A percentile compares a stretch with the other conserved stretches of the same genome.
phyloP scores from a whole-genome alignment of 2,329 filamentous ascomycete genomes.

The Neofusicoccum parvum region DNA sequence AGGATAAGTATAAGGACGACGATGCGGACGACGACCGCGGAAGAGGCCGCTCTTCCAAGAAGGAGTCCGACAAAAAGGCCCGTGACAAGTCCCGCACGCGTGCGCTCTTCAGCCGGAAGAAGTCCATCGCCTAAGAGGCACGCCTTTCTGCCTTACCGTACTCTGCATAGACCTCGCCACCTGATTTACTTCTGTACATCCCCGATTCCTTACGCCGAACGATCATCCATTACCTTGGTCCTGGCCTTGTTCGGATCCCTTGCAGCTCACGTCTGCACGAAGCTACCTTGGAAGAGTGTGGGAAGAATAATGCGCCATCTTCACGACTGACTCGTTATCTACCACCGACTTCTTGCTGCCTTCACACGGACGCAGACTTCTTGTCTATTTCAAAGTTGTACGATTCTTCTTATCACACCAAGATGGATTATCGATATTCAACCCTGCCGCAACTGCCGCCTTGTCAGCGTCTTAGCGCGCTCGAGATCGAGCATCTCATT shows the following conservation, averaged over 20 bases:
- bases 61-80: conserved; percentile 59
- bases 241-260: background rate
- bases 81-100: conserved; percentile 77
- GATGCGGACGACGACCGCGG: conserved; percentile 36
- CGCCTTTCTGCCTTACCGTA: background rate
- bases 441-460: background rate
- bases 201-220: background rate
- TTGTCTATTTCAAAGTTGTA: background rate
- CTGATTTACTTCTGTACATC: conserved; percentile 2
- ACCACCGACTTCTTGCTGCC: background rate
- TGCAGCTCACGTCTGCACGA: background rate
- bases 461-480: background rate
- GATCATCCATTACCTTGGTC: background rate
- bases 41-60: conserved; percentile 49
- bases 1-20: conserved; percentile 80
- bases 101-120: conserved; percentile 70
- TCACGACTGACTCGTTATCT: background rate
- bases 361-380: background rate
- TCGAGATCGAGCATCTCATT: background rate
- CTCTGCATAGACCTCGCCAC: background rate
- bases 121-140: conserved; percentile 35
- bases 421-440: background rate
- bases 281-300: background rate
- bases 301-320: background rate
- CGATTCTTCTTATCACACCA: background rate